These are phyloP conservation scores for Diaporthe ilicicola DNA, from an alignment of 2,329 filamentous ascomycete species.

Conservation along the genomic window DNA sequence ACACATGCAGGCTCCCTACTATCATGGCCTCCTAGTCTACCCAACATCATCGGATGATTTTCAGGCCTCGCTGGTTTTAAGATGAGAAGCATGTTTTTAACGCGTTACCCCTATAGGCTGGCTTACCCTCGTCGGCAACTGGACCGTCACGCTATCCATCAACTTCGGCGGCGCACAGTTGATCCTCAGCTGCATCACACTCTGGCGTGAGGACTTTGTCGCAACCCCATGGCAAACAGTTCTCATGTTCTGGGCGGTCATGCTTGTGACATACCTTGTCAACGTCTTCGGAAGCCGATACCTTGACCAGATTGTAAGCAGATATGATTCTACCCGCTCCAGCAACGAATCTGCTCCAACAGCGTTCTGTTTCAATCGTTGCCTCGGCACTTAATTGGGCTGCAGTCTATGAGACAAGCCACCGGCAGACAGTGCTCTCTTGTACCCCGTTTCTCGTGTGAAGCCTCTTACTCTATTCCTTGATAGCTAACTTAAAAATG, in stretches of 20 bases:
- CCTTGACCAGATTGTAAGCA: slow-evolving; percentile 72
- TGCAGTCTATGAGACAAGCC: no score
- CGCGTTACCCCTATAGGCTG: slow-evolving; percentile 61
- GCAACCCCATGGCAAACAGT: slow-evolving; percentile 76
- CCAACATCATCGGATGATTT: no score
- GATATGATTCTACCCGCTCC: no score
- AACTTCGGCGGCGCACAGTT: slow-evolving; percentile 75
- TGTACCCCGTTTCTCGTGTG: no score
- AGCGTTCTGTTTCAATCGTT: no score
- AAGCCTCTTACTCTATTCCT: no score
- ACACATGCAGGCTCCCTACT: no score
- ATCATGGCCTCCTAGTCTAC: neutral
- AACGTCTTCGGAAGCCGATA: slow-evolving; percentile 70
- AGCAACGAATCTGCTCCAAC: no score
- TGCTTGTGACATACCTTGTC: slow-evolving; percentile 68
- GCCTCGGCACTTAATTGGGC: no score
- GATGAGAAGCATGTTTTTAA: neutral
- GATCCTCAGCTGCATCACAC: slow-evolving; percentile 71
- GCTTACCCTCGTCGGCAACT: slow-evolving; percentile 77
- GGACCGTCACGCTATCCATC: slow-evolving; percentile 71
- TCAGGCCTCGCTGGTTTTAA: neutral
- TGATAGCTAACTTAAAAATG: no score
- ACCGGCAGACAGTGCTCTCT: no score
- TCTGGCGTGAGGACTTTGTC: slow-evolving; percentile 75
- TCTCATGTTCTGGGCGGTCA: slow-evolving; percentile 76